phyloP scores from a whole-genome alignment of 2,329 filamentous ascomycete genomes.

The Phyllosticta citriasiana region DNA sequence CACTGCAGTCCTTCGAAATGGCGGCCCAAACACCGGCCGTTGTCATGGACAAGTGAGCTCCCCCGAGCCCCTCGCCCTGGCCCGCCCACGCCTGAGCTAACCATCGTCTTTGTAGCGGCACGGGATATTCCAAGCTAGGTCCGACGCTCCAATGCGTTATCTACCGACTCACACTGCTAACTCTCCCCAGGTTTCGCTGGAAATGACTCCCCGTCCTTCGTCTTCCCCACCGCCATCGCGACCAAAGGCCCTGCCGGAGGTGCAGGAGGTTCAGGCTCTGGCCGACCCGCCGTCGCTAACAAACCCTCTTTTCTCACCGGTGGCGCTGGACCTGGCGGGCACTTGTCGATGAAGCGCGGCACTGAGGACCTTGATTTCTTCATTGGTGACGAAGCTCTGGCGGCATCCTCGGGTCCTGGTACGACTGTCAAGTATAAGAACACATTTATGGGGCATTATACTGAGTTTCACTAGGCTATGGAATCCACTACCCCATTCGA shows the following conservation, averaged over 20 bases:
- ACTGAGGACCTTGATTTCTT: slow-evolving; percentile 98
- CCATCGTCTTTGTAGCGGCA: slow-evolving; percentile 61
- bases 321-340: slow-evolving; percentile 70
- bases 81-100: slow-evolving; percentile 17
- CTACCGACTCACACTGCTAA: slow-evolving; percentile 24
- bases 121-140: slow-evolving; percentile 99
- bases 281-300: slow-evolving; percentile 80
- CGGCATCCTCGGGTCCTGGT: slow-evolving; percentile 75
- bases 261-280: slow-evolving; percentile 67
- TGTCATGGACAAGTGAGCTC: slow-evolving; percentile 98
- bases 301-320: slow-evolving; percentile 94
- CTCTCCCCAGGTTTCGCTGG: slow-evolving; percentile 74
- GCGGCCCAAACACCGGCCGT: slow-evolving; percentile 98
- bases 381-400: slow-evolving; percentile 91
- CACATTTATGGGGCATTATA: neutral
- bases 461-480: slow-evolving; percentile 57
- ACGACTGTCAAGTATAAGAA: slow-evolving; percentile 17
- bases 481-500: slow-evolving; percentile 92
- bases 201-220: slow-evolving; percentile 98
- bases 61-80: slow-evolving; percentile 8
- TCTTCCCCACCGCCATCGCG: slow-evolving; percentile 97
- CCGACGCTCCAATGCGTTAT: neutral
- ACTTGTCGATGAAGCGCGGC: slow-evolving; percentile 83
- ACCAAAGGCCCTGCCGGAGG: slow-evolving; percentile 71
- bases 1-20: slow-evolving; percentile 48